These are phyloP conservation scores for Lachnum nothofagi DNA, from an alignment of 2,329 filamentous ascomycete genomes.

Conservation along the genomic window DNA sequence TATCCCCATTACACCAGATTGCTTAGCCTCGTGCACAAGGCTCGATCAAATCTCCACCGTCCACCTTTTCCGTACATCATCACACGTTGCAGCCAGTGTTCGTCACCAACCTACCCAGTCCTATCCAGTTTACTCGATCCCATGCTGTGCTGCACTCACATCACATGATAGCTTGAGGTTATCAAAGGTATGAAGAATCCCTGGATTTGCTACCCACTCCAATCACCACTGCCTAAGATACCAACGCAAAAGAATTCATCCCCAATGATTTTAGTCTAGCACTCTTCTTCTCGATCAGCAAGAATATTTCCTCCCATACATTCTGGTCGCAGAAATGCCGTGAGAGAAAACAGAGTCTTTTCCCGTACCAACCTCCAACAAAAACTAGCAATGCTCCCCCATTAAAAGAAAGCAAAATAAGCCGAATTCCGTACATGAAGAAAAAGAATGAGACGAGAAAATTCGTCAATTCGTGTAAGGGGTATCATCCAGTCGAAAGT, in stretches of 20 bases:
- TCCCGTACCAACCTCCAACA: not conserved
- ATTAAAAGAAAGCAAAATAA: conserved; percentile 12
- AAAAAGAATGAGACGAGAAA: conserved; percentile 25
- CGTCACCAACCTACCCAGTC: no score
- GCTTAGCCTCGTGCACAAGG: no score
- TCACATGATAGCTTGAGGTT: no score
- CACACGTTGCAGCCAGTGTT: no score
- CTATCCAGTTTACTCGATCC: no score
- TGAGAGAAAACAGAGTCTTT: not conserved
- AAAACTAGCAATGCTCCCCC: conserved; percentile 4
- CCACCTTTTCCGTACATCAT: no score
- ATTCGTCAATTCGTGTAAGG: conserved; percentile 28
- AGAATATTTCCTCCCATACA: conserved; percentile 13
- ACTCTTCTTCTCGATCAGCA: conserved; percentile 9
- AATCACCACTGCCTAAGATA: not conserved
- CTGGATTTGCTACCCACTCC: not conserved
- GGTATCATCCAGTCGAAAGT: conserved; percentile 30
- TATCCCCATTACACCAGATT: no score
- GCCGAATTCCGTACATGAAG: conserved; percentile 29
- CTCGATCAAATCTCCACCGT: no score
- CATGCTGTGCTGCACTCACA: not conserved
- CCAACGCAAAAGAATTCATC: conserved; percentile 2
- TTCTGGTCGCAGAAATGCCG: conserved; percentile 5
- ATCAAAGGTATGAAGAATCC: not conserved
- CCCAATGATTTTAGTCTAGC: conserved; percentile 11